phyloP scores from a whole-genome alignment of 1,284 basidiomycete species.

The Waitea zeae region DNA sequence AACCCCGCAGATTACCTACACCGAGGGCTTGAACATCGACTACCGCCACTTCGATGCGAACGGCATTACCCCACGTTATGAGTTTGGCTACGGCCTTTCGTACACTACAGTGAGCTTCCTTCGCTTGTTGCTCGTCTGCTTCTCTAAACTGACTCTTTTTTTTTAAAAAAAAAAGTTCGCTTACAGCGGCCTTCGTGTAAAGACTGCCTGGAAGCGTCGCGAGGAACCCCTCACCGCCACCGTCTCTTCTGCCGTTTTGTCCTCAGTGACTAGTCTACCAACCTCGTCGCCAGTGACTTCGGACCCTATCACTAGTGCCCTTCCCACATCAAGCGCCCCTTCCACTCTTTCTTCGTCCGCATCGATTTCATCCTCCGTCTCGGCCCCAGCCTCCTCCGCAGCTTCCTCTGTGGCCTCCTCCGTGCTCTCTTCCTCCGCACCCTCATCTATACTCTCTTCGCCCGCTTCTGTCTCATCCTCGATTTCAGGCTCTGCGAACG shows the following conservation, averaged over 20 bases:
- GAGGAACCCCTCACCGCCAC: neutral
- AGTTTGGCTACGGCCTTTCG: constrained; percentile 52
- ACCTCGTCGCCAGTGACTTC: too few species aligned
- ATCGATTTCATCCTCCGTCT: neutral
- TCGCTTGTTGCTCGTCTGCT: too few species aligned
- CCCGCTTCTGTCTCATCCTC: neutral
- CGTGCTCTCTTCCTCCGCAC: neutral
- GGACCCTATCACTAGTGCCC: too few species aligned
- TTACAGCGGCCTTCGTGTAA: neutral
- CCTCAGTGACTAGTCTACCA: too few species aligned
- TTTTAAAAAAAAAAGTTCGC: too few species aligned
- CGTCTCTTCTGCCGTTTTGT: neutral
- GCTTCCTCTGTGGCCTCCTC: neutral
- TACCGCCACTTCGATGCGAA: constrained; percentile 17
- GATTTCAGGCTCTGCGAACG: neutral
- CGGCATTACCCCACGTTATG: constrained; percentile 37
- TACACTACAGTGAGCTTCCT: constrained; percentile 64
- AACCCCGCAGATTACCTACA: constrained; percentile 5
- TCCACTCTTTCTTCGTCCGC: neutral
- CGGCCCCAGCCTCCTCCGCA: neutral
- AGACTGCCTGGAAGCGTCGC: too few species aligned
- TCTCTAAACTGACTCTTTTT: too few species aligned
- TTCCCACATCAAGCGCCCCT: too few species aligned
- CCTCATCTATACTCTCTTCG: neutral
- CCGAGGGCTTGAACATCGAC: constrained; percentile 28